Base-by-base conservation (phyloP, 352 stramenopile genomes). In the Globisporangium heterothallicum region DNA sequence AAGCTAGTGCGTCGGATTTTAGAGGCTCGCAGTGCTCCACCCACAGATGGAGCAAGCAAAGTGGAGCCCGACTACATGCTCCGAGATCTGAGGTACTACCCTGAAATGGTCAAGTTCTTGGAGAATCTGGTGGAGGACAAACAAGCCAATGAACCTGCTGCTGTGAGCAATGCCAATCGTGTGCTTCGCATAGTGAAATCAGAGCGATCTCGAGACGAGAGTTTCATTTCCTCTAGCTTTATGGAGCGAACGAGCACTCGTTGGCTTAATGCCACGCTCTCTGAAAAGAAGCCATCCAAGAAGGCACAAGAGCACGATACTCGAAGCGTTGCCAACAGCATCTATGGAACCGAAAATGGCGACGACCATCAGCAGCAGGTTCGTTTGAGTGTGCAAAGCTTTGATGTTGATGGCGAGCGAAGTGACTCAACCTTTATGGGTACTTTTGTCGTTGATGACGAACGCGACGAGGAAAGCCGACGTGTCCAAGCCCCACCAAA, bases 1-100 rank as follows among this genome's bases (percentile, higher is more conserved):
- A 92, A 92, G 49, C 42, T 88, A 16, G 64, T 92, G 24, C 78
- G 81, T n/a, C 78, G 78, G 40, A 63, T 88, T 4, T 55, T 92
- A 21, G 81, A 92, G 40, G 67, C 77, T n/a, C 73, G 78, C 18
- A 66, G 59, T 4, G 56, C 72, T 7, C 46, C 52, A n/a, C 36
- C 70, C 0, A 41, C 48, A 29, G 68, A 78, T 43, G 58, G 51
- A 19, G 58, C 50, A 24, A 66, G 51, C 30, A 78, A 74, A 13
- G 50, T 65, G 19, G 53, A 74, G 5, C 59, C 62, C 2, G 52
- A 69, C 1, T 89, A 77, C 36, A 60, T 68, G 21, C 54, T 92
- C 21, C 81, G 70, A 43, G 78, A 92, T 25, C 58, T 92, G 19
- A 83, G 73, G 24, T 92, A 87, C 26, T 88, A 74, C 32, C 52